Base-by-base conservation (phyloP, 2,329 filamentous ascomycete species). In the Penicillium sp. region DNA sequence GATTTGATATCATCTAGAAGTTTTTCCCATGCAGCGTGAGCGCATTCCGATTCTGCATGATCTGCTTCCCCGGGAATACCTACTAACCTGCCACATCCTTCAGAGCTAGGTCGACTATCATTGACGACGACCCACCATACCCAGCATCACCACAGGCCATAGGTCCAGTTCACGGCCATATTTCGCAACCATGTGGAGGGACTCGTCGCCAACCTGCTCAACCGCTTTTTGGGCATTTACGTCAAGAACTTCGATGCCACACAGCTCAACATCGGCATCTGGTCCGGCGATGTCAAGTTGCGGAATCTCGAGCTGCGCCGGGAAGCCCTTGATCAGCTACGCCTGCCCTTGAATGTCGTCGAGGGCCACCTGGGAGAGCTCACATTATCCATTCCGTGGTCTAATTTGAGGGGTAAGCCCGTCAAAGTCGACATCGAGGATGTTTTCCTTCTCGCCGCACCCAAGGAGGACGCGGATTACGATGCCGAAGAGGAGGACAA, bases 211-310 rank as follows among this genome's bases (percentile, higher is more conserved):
- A 94, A 91, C 73, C 79, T 99, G 77, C 85, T 99, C 62, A 98
- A 98, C 77, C 87, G 94, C 76, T 97, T 98, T 74, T 75, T 99
- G 81, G 94, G 93, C 79, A 95, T 97, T 86, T 98, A 98, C 71
- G 91, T 99, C 71, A 90, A 95, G 79, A 97, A 98, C 73, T 98
- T 99, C 69, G 93, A 99, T 71, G 89, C 93, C 44, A 86, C 89
- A 63, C 93, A 98, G 75, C 80, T 99, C 57, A 98, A 98, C 68
- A 90, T 98, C 54, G 93, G 94, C 54, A 98, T 98, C 63, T 98
- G 91, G 93, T 95, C 88, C 18, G 93, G 94, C 61, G 93, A 99
- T 74, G 93, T 98, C 63, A 95, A 95, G 73, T 79, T 99, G 37
- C 84, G 85, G 50, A 85, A 98, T 62, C 84, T 99, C 49, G 87